Conservation (phyloP, 2,329 filamentous ascomycete species). For the Exophiala viscosa region DNA sequence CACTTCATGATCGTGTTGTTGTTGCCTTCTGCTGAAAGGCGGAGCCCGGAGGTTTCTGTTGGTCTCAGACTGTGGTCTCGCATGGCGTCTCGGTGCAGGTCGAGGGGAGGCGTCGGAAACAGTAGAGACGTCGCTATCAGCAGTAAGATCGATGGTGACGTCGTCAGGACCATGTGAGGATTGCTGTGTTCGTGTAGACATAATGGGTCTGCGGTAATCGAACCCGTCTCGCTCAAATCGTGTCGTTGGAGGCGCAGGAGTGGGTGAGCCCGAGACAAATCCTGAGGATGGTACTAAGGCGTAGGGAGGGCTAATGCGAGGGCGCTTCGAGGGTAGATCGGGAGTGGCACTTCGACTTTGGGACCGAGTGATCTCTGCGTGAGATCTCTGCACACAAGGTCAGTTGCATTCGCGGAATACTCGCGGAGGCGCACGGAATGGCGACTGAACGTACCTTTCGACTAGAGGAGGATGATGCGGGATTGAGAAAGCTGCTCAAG, state of each 20-base stretch:
- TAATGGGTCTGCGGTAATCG: slow-evolving; percentile 52
- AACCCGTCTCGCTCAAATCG: slow-evolving; percentile 51
- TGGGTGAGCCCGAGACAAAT: slow-evolving; percentile 9
- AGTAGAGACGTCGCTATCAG: slow-evolving; percentile 16
- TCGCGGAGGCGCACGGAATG: background rate
- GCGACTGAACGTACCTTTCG: slow-evolving; percentile 21
- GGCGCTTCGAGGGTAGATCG: slow-evolving; percentile 27
- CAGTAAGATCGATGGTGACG: slow-evolving; percentile 21
- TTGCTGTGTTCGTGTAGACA: slow-evolving; percentile 34
- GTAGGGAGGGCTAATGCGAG: slow-evolving; percentile 19
- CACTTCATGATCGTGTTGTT: slow-evolving; percentile 32
- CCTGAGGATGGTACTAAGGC: slow-evolving; percentile 22
- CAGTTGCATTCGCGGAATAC: background rate
- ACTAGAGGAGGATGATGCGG: slow-evolving; percentile 16
- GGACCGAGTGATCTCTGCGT: slow-evolving; percentile 27
- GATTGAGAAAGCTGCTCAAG: slow-evolving; percentile 21
- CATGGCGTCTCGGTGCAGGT: slow-evolving; percentile 2
- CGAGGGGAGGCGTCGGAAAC: slow-evolving; percentile 4
- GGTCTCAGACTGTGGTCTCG: background rate
- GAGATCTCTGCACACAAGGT: slow-evolving; percentile 20
- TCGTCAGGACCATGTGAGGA: slow-evolving; percentile 5
- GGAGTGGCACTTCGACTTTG: slow-evolving; percentile 26
- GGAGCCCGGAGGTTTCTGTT: slow-evolving; percentile 9
- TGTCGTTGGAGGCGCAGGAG: slow-evolving; percentile 27
- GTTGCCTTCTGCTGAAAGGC: slow-evolving; percentile 6